These are phyloP conservation scores for Blastobotrys proliferans DNA, from an alignment of 1,139 yeast genomes.

Conservation along the genomic window DNA sequence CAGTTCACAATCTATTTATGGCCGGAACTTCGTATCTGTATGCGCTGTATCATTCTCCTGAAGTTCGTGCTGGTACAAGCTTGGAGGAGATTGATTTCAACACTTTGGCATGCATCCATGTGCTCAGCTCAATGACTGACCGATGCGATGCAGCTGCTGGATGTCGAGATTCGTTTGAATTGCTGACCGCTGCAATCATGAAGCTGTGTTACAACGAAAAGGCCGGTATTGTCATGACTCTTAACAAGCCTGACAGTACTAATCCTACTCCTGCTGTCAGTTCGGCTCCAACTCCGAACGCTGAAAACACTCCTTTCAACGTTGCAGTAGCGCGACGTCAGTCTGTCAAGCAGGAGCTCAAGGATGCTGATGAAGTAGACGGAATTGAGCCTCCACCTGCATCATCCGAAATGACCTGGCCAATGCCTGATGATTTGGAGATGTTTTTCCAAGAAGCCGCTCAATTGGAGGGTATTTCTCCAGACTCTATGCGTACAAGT, in stretches of 20 bases:
- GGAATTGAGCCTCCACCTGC: conserved; percentile 10
- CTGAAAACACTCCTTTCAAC: conserved; percentile 7
- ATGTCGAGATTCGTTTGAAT: conserved; percentile 68
- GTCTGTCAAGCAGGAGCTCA: conserved; percentile 9
- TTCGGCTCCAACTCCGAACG: background rate
- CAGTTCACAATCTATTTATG: conserved; percentile 82
- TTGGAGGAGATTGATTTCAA: conserved; percentile 52
- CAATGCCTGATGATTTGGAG: conserved; percentile 26
- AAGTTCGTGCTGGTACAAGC: conserved; percentile 46
- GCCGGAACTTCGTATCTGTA: conserved; percentile 84
- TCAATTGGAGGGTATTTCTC: conserved; percentile 23
- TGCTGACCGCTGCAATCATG: conserved; percentile 66
- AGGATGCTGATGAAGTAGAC: conserved; percentile 6
- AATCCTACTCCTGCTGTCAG: background rate
- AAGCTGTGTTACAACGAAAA: conserved; percentile 50
- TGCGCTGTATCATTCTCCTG: conserved; percentile 64
- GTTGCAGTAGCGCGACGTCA: conserved; percentile 8
- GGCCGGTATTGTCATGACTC: conserved; percentile 20
- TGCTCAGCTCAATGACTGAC: conserved; percentile 58
- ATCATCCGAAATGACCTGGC: conserved; percentile 16
- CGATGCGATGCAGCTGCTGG: conserved; percentile 75
- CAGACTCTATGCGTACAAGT: conserved; percentile 20
- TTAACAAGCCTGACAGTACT: background rate
- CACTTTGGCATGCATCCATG: conserved; percentile 55
- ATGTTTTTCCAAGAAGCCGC: conserved; percentile 30